Base-by-base conservation (phyloP, 2,329 filamentous ascomycete species). In the Botrytis hyacinthi region DNA sequence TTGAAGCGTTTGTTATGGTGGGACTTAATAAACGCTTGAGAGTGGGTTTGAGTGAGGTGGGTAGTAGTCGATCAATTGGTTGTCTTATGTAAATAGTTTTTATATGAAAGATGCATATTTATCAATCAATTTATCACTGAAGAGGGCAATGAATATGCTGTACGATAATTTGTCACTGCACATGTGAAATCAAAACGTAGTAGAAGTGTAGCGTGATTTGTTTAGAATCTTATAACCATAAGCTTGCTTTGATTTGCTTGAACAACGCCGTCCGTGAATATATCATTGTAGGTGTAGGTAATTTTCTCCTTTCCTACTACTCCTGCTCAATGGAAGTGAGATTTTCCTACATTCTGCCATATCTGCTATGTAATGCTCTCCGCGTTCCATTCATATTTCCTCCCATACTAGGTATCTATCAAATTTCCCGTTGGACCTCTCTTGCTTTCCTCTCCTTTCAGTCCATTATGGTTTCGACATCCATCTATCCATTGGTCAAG, bases 1-100 rank as follows among this genome's bases (percentile, higher is more conserved):
- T 98, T 3, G 96, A 98, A 82, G 93, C 92, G 18, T 98, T 91
- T 82, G 87, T 86, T 32, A 91, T 88, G 85, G 83, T 89, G 68
- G 87, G 87, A 1, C 86, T 86, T n/a, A 85, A 86, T 57, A 84
- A 85, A 77, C 85, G 91, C 72, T 85, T 93, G 82, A 91, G 91
- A 82, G 84, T 94, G 29, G 91, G 86, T 8, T 85, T 85, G 66
- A 91, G 89, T 63, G 91, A 91, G 70, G 81, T 93, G 77, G 91
- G 91, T 79, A 92, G 88, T 78, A 92, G 90, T 80, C 86, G 88
- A 73, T 89, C 90, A 81, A 87, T 91, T 75, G 91, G 90, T 0
- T 93, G 91, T 79, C 82, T 93, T 79, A 92, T 93, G 91, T 93
- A 76, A 74, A 74, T 29, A 66, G 37, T 14, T 32, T 32, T 22